Evolutionary conservation across 2,329 filamentous ascomycete species (phyloP).

Genomic region (Rhinocladiella similis): DNA sequence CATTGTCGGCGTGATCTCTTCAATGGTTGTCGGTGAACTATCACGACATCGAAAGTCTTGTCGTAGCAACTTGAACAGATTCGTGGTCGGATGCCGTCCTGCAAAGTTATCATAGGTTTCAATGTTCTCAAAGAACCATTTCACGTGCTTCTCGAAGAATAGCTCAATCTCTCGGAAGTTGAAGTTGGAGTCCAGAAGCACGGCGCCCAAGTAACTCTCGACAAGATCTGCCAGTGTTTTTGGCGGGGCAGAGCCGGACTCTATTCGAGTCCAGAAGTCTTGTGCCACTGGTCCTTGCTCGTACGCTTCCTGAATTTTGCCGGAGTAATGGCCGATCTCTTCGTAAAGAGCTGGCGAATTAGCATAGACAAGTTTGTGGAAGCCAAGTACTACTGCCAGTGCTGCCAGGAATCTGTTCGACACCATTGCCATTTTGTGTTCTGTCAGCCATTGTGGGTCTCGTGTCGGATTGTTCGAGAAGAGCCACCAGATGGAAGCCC

Average conservation of each 20-base stretch:
- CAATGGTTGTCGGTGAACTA: conserved; percentile 50
- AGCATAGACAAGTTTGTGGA: conserved; percentile 70
- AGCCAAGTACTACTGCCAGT: conserved; percentile 73
- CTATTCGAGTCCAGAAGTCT: conserved; percentile 45
- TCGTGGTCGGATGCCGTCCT: conserved; percentile 80
- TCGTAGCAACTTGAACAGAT: conserved; percentile 64
- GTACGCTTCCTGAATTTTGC: conserved; percentile 50
- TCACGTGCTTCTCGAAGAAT: conserved; percentile 77
- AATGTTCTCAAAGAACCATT: conserved; percentile 83
- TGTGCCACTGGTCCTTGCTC: conserved; percentile 34
- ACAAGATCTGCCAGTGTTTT: conserved; percentile 78
- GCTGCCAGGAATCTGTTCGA: conserved; percentile 91
- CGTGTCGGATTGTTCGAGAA: conserved; percentile 74
- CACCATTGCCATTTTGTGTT: conserved; percentile 99
- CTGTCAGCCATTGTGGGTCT: conserved; percentile 94
- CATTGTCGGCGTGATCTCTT: neutral
- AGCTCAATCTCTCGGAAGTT: conserved; percentile 69
- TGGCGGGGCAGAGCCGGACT: conserved; percentile 37
- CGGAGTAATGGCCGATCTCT: conserved; percentile 41
- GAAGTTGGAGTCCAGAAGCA: conserved; percentile 88
- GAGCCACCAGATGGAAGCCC: conserved; percentile 79
- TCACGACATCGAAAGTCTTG: conserved; percentile 63
- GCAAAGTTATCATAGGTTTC: conserved; percentile 82
- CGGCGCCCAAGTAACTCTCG: conserved; percentile 83
- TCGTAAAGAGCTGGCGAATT: conserved; percentile 34